Conservation (phyloP, 148 eudicot species). For the Hydrangea macrophylla region DNA sequence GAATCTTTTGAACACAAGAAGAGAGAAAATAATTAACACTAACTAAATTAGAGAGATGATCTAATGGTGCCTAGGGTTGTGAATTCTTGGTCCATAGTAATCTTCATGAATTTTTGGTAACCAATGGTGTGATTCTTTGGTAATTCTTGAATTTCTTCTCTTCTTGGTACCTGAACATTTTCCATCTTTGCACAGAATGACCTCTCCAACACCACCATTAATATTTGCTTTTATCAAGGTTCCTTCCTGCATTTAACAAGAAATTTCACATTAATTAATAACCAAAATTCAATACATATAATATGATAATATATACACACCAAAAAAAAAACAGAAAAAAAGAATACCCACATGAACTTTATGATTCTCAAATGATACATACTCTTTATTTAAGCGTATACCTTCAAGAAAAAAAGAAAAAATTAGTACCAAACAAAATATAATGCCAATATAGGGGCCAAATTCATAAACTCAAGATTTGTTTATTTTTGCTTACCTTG, state of each 20-base stretch:
- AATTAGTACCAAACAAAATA: not conserved
- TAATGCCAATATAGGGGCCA: not conserved
- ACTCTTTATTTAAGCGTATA: slow-evolving; percentile 21
- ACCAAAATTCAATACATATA: not conserved
- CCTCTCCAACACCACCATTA: slow-evolving; percentile 11
- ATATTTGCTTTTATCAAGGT: not conserved
- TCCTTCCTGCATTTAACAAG: not conserved
- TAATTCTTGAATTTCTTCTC: slow-evolving; percentile 29
- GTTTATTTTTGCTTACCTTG: slow-evolving; percentile 28
- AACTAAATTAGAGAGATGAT: not conserved
- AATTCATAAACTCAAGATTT: not conserved
- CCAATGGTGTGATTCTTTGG: slow-evolving; percentile 40
- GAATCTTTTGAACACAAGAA: not conserved
- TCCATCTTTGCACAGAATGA: slow-evolving; percentile 17
- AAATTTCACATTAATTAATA: not conserved
- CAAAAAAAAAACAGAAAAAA: not conserved
- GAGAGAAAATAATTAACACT: not conserved
- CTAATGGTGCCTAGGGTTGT: slow-evolving; percentile 61
- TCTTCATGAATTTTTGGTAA: slow-evolving; percentile 71
- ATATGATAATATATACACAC: no score
- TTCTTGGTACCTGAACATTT: slow-evolving; percentile 39
- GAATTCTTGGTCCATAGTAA: slow-evolving; percentile 61
- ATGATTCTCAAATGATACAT: slow-evolving; percentile 11
- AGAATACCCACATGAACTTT: slow-evolving; percentile 13
- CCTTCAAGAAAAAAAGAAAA: slow-evolving; percentile 19